phyloP scores from a whole-genome alignment of 495 filamentous ascomycete genomes.

The Pseudomonodictys pantanalensis region DNA sequence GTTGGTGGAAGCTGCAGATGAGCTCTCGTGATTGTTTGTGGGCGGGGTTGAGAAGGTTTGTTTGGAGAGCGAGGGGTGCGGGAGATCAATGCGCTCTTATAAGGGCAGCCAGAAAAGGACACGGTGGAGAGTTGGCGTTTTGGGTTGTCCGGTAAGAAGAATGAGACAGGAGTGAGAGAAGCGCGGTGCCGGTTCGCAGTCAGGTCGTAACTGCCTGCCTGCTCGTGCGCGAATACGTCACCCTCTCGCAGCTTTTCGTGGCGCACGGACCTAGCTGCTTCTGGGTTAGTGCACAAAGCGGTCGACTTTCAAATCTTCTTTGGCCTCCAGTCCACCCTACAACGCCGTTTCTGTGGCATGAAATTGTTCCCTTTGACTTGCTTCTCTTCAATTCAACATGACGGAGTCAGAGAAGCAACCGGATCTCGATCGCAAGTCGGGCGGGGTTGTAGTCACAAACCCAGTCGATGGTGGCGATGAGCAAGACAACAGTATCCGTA shows the following conservation, averaged over 20 bases:
- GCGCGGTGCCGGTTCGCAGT: neutral
- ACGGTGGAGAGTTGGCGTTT: too few species aligned
- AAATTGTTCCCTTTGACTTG: too few species aligned
- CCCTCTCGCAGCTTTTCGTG: neutral
- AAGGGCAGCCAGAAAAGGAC: neutral
- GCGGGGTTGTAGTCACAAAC: neutral
- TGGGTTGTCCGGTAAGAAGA: neutral
- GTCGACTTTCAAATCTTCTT: too few species aligned
- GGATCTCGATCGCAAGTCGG: neutral
- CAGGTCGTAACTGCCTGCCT: neutral
- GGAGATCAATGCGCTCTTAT: neutral
- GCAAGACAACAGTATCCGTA: neutral
- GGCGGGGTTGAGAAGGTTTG: conserved; percentile 9
- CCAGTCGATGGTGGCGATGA: neutral
- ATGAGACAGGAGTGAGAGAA: neutral
- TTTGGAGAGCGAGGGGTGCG: neutral
- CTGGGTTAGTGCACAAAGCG: too few species aligned
- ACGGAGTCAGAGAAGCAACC: neutral
- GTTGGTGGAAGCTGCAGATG: conserved; percentile 8
- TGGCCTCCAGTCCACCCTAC: too few species aligned
- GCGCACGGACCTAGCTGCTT: neutral
- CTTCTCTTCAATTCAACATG: neutral
- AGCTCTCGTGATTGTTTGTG: conserved; percentile 2
- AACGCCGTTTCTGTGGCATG: too few species aligned
- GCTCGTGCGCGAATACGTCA: neutral